Evolutionary conservation across 257 asterid genomes (phyloP).

Genomic region (Nicotiana obtusifolia): DNA sequence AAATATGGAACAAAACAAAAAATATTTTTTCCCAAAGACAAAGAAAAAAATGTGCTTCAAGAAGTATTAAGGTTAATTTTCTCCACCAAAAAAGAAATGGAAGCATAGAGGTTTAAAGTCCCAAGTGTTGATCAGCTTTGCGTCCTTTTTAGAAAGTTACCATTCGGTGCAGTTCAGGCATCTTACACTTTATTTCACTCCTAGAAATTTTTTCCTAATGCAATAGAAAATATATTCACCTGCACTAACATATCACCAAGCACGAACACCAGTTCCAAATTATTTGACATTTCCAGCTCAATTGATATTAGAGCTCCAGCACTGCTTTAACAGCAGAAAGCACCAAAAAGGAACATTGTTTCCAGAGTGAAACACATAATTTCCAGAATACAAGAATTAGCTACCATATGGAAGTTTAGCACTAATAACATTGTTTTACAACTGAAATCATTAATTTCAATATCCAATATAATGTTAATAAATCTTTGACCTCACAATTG

Average conservation of each 20-base stretch:
- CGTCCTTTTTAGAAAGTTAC: neutral
- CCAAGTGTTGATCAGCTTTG: neutral
- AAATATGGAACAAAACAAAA: neutral
- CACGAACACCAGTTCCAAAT: neutral
- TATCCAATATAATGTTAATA: neutral
- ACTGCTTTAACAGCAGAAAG: neutral
- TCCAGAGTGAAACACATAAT: neutral
- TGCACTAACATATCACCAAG: neutral
- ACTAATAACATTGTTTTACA: neutral
- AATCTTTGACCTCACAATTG: neutral
- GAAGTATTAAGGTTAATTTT: neutral
- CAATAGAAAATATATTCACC: neutral
- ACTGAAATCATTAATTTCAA: neutral
- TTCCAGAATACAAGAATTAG: neutral
- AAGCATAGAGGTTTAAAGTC: neutral
- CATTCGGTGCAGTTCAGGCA: neutral
- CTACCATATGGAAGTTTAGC: neutral
- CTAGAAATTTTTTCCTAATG: neutral
- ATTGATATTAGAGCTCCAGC: neutral
- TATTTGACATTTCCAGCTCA: neutral
- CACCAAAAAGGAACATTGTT: neutral
- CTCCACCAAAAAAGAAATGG: neutral
- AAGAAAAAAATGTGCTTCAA: slow-evolving; percentile 5
- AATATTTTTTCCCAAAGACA: neutral
- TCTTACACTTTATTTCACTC: neutral